Evolutionary conservation across 257 asterid species (phyloP).

Genomic region (Henckelia pumila): DNA sequence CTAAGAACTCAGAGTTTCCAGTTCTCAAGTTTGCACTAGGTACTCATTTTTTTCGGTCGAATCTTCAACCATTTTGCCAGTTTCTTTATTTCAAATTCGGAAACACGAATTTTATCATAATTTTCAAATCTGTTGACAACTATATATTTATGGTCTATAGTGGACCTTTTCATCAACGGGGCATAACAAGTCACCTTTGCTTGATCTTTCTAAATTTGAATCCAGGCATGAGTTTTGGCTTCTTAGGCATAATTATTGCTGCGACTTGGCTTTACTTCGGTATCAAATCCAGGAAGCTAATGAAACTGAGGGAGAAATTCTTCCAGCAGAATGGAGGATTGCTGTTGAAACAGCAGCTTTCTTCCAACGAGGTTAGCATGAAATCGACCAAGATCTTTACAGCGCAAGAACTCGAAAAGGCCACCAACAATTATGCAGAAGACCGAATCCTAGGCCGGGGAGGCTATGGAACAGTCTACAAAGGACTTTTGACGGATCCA

Average conservation of each 20-base stretch:
- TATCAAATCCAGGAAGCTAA: conserved; percentile 27
- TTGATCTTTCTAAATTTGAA: neutral
- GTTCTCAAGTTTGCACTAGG: conserved; percentile 49
- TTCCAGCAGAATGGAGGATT: conserved; percentile 44
- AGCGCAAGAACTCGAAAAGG: conserved; percentile 37
- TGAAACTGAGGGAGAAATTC: conserved; percentile 36
- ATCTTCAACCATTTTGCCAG: neutral
- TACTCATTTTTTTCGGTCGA: neutral
- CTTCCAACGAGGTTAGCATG: conserved; percentile 27
- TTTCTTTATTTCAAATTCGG: neutral
- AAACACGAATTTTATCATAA: too few species aligned
- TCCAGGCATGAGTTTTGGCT: conserved; percentile 34
- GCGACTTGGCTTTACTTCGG: conserved; percentile 24
- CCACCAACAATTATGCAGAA: conserved; percentile 45
- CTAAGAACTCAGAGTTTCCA: conserved; percentile 38
- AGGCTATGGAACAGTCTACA: conserved; percentile 37
- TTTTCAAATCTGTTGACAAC: neutral
- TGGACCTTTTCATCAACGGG: neutral
- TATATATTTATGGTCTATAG: too few species aligned
- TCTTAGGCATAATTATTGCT: conserved; percentile 21
- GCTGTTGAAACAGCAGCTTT: conserved; percentile 33
- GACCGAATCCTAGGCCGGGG: conserved; percentile 55
- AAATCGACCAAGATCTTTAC: conserved; percentile 36
- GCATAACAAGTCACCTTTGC: neutral
- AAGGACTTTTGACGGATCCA: neutral